Conservation (phyloP, 345 rosid genomes). For the Chamaenerion angustifolium region DNA sequence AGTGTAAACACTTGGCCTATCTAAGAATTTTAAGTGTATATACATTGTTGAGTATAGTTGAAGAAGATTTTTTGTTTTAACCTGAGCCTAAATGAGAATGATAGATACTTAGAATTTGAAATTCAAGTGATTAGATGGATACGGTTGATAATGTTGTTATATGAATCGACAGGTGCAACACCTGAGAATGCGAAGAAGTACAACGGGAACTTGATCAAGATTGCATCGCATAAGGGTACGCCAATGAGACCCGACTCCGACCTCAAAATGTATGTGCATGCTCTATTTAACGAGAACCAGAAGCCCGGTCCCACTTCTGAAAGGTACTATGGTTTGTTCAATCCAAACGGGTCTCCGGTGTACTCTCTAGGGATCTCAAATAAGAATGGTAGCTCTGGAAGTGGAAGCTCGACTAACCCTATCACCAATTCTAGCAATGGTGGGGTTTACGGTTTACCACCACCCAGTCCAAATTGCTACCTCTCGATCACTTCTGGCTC, state of each 20-base stretch:
- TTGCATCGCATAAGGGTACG: constrained; percentile 22
- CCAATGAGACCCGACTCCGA: constrained; percentile 23
- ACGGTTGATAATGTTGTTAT: no score
- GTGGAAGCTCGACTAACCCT: neutral
- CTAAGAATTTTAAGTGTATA: no score
- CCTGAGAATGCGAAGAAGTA: constrained; percentile 29
- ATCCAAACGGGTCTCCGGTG: constrained; percentile 33
- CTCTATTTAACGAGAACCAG: constrained; percentile 36
- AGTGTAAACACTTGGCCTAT: no score
- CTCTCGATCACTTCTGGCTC: constrained; percentile 11
- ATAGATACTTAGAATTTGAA: no score
- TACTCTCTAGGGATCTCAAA: constrained; percentile 10
- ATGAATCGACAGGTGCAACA: constrained; percentile 9
- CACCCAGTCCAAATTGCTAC: constrained; percentile 6
- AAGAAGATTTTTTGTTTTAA: no score
- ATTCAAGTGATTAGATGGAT: no score
- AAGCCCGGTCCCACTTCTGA: constrained; percentile 36
- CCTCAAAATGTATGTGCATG: constrained; percentile 24
- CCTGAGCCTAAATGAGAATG: no score
- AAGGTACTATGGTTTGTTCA: constrained; percentile 31
- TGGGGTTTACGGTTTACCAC: constrained; percentile 1
- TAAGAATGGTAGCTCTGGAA: constrained; percentile 1
- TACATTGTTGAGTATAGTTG: no score
- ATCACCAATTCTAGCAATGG: neutral
- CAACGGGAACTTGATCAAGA: constrained; percentile 23